Evolutionary conservation across 148 eudicot genomes (phyloP), one percentile per base, ranked within the genome.

Genomic region (Dysphania ambrosioides): DNA sequence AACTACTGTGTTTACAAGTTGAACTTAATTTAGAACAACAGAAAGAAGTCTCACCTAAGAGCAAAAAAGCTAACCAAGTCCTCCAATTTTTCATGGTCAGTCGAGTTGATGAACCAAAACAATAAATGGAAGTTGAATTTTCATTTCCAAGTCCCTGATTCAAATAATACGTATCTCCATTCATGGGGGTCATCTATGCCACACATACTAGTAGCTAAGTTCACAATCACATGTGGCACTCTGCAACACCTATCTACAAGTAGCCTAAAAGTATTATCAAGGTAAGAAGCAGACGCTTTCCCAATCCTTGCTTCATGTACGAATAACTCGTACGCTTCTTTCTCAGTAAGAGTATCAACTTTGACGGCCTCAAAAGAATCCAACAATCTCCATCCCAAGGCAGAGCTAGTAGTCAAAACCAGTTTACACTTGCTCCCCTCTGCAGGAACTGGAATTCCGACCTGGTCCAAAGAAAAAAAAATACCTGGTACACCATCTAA

Each of bases 371-470:
- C 41, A 61, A 42, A 41, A 61, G 42, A 23, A 30, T 30, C 35
- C 69, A 73, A 62, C 31, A 44, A 18, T 38, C 59, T 35, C 42
- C 69, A 41, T 30, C 30, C 59, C 15, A 63, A 73, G 6, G 76
- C 38, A 34, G 40, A 44, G 30, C 53, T 41, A 47, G 69, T 62
- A 29, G 59, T 73, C 6, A 73, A 27, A 8, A 73, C 68, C 57
- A 73, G 30, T 47, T 73, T 73, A 38, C 76, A 73, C 68, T 18
- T 19, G 31, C 68, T 61, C 51, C 76, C 76, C 42, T 61, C 30
- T 41, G 41, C 30, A 62, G 44, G 55, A 31, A 47, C 29, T 61
- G 69, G 68, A 62, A 73, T 62, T 11, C 76, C 76, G 4, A 73
- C 41, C 13, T 30, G 29, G 24, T 73, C 59, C 16, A 42, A 56